Conservation (phyloP, 768 basidiomycete genomes). For the Kwoniella sp. region DNA sequence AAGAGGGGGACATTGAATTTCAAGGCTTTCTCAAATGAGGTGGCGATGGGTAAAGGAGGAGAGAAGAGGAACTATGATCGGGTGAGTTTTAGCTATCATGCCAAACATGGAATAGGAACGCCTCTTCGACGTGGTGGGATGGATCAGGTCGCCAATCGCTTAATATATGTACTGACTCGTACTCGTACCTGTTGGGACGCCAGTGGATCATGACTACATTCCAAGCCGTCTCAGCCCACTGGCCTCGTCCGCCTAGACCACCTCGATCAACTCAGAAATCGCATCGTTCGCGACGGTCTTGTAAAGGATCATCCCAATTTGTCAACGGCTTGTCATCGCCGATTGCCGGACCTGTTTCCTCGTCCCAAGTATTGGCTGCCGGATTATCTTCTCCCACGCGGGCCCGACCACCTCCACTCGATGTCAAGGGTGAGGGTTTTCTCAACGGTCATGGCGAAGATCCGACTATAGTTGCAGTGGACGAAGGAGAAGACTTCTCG, state of each 20-base stretch:
- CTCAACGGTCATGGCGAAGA: not conserved
- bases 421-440: conserved; percentile 13
- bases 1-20: conserved; percentile 45
- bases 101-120: no score
- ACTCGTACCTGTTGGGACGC: no score
- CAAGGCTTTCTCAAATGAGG: conserved; percentile 42
- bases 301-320: conserved; percentile 18
- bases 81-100: no score
- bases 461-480: conserved; percentile 11
- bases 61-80: conserved; percentile 50
- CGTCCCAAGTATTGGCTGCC: conserved; percentile 6
- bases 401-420: conserved; percentile 16
- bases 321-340: conserved; percentile 14
- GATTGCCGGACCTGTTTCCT: not conserved
- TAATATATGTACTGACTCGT: no score
- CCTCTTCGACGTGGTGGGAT: no score
- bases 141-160: no score
- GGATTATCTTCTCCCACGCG: conserved; percentile 13
- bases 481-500: conserved; percentile 33
- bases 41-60: conserved; percentile 36
- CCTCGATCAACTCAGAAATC: conserved; percentile 40
- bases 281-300: conserved; percentile 24
- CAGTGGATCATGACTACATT: conserved; percentile 80
- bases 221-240: conserved; percentile 83
- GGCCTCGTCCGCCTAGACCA: conserved; percentile 58